A percentile compares a stretch with the other conserved stretches of the same genome.
These are phyloP conservation scores for Cyclotella choctawhatcheeana DNA, from an alignment of 108 stramenopile genomes.

Conservation along the genomic window DNA sequence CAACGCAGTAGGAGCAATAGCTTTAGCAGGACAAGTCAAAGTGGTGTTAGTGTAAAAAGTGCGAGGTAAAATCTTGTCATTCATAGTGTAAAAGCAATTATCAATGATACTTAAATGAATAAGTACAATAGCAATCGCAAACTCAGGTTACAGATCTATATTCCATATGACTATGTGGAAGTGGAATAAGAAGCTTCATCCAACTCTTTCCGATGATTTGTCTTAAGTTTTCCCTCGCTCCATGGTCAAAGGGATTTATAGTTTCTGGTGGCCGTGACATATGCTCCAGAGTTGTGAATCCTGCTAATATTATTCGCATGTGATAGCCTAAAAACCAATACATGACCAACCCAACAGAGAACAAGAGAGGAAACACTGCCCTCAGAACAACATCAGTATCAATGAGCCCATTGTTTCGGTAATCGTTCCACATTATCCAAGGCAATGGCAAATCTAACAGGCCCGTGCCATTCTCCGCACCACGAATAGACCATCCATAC, in stretches of 20 bases:
- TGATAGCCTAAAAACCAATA: constrained; percentile 38
- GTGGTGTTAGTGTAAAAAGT: constrained; percentile 45
- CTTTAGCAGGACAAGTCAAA: constrained; percentile 54
- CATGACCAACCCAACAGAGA: constrained; percentile 36
- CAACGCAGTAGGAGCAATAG: constrained; percentile 87
- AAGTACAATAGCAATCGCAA: too few relatives aligned
- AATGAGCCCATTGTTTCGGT: constrained; percentile 34
- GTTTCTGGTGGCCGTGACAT: constrained; percentile 15
- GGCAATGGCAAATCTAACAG: constrained; percentile 70
- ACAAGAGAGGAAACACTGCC: constrained; percentile 46
- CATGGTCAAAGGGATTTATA: constrained; percentile 43
- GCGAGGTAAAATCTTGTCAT: constrained; percentile 16
- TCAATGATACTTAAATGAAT: too few relatives aligned
- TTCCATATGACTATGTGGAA: too few relatives aligned
- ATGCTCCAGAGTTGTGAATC: constrained; percentile 46
- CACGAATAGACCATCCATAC: constrained; percentile 59
- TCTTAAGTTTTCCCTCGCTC: constrained; percentile 30
- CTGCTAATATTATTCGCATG: constrained; percentile 20
- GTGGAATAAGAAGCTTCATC: constrained; percentile 20
- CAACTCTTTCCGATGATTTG: constrained; percentile 29
- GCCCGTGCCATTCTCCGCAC: constrained; percentile 58
- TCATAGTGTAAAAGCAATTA: too few relatives aligned
- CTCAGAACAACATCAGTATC: constrained; percentile 46
- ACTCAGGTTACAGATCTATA: too few relatives aligned
- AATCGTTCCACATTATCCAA: constrained; percentile 36